Evolutionary conservation across 2,329 filamentous ascomycete species (phyloP).

Genomic region (Didymella glomerata): DNA sequence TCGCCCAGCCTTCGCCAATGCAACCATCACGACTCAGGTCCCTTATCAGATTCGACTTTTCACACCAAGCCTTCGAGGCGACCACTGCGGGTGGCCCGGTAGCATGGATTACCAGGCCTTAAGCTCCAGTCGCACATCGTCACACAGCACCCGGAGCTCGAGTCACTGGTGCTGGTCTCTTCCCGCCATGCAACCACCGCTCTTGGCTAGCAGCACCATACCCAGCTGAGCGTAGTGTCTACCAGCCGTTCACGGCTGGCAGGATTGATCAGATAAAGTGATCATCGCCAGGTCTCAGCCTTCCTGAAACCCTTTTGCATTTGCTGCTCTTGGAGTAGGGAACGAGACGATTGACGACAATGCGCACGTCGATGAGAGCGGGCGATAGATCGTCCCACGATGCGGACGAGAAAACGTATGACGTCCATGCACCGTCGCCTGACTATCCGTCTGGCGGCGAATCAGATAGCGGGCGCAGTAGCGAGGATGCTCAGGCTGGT

Average conservation of each 20-base stretch:
- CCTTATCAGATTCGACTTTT: conserved; percentile 19
- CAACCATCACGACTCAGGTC: background rate
- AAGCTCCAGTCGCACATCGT: conserved; percentile 11
- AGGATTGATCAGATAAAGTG: conserved; percentile 25
- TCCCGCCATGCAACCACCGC: conserved; percentile 12
- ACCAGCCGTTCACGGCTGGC: conserved; percentile 16
- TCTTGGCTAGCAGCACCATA: conserved; percentile 8
- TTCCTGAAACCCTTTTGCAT: background rate
- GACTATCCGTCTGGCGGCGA: conserved; percentile 18
- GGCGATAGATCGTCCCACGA: conserved; percentile 1
- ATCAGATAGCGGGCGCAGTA: conserved; percentile 19
- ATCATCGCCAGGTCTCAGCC: conserved; percentile 10
- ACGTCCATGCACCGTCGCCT: conserved; percentile 8
- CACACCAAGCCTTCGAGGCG: background rate
- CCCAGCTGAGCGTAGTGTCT: conserved; percentile 4
- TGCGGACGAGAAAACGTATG: conserved; percentile 13
- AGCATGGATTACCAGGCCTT: background rate
- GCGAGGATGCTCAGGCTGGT: conserved; percentile 53
- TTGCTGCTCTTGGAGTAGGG: background rate
- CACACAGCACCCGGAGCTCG: conserved; percentile 8
- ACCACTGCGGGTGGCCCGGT: background rate
- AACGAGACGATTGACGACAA: conserved; percentile 5
- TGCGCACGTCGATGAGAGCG: conserved; percentile 24
- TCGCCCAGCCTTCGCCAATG: conserved; percentile 18
- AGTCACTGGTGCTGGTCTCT: conserved; percentile 6